These are phyloP conservation scores for Warburgia ugandensis DNA, from an alignment of 164 flowering plant genomes.

Conservation along the genomic window DNA sequence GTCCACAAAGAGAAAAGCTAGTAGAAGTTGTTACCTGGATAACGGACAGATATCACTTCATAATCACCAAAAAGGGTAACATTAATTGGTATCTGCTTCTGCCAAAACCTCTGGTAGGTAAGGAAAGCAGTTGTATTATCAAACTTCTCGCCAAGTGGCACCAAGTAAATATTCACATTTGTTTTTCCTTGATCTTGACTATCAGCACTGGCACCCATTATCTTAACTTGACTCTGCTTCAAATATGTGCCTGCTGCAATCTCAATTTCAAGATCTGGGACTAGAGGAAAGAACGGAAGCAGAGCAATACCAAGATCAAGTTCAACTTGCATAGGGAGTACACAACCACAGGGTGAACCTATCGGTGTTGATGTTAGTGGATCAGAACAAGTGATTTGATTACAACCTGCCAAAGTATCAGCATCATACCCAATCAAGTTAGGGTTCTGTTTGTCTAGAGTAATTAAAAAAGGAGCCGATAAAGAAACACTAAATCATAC, in stretches of 20 bases:
- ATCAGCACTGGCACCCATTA: conserved; percentile 87
- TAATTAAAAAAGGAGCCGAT: background rate
- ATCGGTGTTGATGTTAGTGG: conserved; percentile 73
- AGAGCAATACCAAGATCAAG: conserved; percentile 69
- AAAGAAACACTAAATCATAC: background rate
- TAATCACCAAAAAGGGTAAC: conserved; percentile 73
- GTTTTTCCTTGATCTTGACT: conserved; percentile 65
- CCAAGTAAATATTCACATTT: conserved; percentile 73
- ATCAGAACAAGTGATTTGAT: conserved; percentile 57
- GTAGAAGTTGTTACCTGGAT: conserved; percentile 51
- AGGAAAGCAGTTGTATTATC: conserved; percentile 85
- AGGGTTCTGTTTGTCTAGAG: background rate
- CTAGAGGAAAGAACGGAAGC: conserved; percentile 63
- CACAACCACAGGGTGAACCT: conserved; percentile 95
- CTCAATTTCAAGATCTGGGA: conserved; percentile 78
- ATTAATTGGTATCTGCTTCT: conserved; percentile 68
- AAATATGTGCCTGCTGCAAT: conserved; percentile 81
- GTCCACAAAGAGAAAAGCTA: background rate
- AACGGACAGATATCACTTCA: conserved; percentile 50
- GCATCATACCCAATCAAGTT: background rate
- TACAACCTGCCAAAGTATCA: conserved; percentile 57
- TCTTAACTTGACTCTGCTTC: conserved; percentile 84
- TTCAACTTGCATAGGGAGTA: conserved; percentile 82
- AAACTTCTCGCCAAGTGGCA: conserved; percentile 92
- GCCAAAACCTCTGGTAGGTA: conserved; percentile 69